Evolutionary conservation across 352 stramenopile species (phyloP), one percentile per base, ranked within the genome.

Genomic region (Thalassiosira ordinaria): DNA sequence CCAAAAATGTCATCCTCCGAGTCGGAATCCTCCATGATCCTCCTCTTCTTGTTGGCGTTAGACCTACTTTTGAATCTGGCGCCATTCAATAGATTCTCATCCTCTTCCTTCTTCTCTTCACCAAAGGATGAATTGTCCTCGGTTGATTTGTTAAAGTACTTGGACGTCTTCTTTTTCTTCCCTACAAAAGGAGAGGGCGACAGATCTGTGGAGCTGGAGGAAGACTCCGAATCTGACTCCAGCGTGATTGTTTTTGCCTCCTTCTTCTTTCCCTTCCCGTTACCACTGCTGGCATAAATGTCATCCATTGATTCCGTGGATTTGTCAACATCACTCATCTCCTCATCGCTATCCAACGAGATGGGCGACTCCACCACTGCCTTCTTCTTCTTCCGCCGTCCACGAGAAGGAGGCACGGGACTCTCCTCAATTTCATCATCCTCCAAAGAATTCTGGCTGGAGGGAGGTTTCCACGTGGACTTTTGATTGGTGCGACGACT

Each of bases 51-150:
- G 11, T 63, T 78, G 13, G 24, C 70, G n/a, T 49, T 74, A 37
- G 60, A 82, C 1, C 22, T 73, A 9, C 52, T 26, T 18, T 56
- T 61, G 2, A 14, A 16, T 7, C 8, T 44, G 41, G 47, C 35
- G 67, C 44, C 39, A 31, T 72, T 61, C 27, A 72, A 41, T 8
- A 51, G 26, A 59, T 77, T 56, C 14, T 64, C 41, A 49, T 82
- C 64, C 18, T 78, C 71, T 51, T 74, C 59, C 49, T 78, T 75
- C 53, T 79, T 67, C 46, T 74, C 67, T 13, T 72, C 49, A 16
- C 33, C 53, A 47, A 24, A 62, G 18, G 8, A 14, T 29, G 53
- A 18, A 26, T 62, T 57, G 24, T 74, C 60, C 27, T 74, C 52
- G 13, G 62, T 18, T 22, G 47, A 22, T 29, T 68, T 56, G n/a